phyloP scores from a whole-genome alignment of 1,139 yeast genomes.

The Pneumocystis canis region DNA sequence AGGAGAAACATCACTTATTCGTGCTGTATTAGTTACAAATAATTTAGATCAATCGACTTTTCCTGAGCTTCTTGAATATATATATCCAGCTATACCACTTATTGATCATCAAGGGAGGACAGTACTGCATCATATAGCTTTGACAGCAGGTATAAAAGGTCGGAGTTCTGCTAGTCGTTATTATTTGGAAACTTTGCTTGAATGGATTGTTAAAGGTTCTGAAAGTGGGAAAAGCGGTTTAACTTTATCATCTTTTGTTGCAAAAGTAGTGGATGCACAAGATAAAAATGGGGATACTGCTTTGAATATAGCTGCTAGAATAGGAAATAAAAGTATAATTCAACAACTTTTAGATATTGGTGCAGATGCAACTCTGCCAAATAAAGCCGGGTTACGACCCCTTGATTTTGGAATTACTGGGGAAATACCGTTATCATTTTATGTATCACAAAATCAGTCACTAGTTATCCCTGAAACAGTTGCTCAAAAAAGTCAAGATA shows the following conservation, averaged over 20 bases:
- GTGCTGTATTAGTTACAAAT: slow-evolving; percentile 80
- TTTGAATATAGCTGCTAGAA: slow-evolving; percentile 80
- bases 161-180: slow-evolving; percentile 57
- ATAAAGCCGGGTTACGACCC: slow-evolving; percentile 75
- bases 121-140: slow-evolving; percentile 81
- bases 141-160: slow-evolving; percentile 59
- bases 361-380: slow-evolving; percentile 65
- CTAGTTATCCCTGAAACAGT: slow-evolving; percentile 12
- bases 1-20: slow-evolving; percentile 83
- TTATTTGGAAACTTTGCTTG: slow-evolving; percentile 61
- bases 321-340: slow-evolving; percentile 68
- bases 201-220: slow-evolving; percentile 52
- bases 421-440: slow-evolving; percentile 7
- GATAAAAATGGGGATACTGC: slow-evolving; percentile 78
- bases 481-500: slow-evolving; percentile 29
- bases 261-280: slow-evolving; percentile 54
- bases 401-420: slow-evolving; percentile 55
- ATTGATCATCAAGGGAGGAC: slow-evolving; percentile 70
- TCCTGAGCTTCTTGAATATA: slow-evolving; percentile 50
- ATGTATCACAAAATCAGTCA: slow-evolving; percentile 8
- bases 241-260: slow-evolving; percentile 43
- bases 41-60: slow-evolving; percentile 65
- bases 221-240: slow-evolving; percentile 20
- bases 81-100: slow-evolving; percentile 62
- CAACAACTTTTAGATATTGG: slow-evolving; percentile 71